These are phyloP conservation scores for Crithidia brevicula DNA, from an alignment of 208 protist genomes.

Conservation along the genomic window DNA sequence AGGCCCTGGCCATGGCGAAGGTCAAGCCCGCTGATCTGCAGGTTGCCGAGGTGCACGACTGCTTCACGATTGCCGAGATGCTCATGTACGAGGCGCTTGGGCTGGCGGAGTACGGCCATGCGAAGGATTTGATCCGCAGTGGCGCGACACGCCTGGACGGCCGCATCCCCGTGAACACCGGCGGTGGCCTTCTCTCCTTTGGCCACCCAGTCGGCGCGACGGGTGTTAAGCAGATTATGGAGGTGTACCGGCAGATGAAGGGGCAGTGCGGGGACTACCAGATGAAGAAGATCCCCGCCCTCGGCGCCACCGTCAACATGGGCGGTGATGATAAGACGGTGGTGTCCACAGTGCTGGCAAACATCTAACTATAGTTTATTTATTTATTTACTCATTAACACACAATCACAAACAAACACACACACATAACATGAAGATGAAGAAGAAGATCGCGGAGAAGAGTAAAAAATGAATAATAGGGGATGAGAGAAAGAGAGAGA, in stretches of 20 bases:
- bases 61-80: conserved; percentile 93
- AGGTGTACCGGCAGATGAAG: conserved; percentile 95
- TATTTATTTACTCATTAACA: too few relatives aligned
- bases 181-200: conserved; percentile 90
- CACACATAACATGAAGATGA: background rate
- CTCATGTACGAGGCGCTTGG: conserved; percentile 95
- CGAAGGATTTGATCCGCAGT: conserved; percentile 76
- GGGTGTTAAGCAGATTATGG: conserved; percentile 92
- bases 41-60: conserved; percentile 93
- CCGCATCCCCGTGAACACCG: conserved; percentile 90
- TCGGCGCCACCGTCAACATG: conserved; percentile 93
- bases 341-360: conserved; percentile 84
- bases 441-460: background rate
- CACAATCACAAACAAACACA: too few relatives aligned
- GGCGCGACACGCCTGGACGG: conserved; percentile 80
- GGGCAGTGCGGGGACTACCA: conserved; percentile 90
- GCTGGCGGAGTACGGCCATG: conserved; percentile 83
- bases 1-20: conserved; percentile 66
- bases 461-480: background rate
- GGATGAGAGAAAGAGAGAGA: background rate
- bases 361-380: conserved; percentile 52
- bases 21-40: conserved; percentile 67
- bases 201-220: conserved; percentile 93
- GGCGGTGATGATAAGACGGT: conserved; percentile 94
- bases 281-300: conserved; percentile 72